Base-by-base conservation (phyloP, 2,329 filamentous ascomycete genomes). In the Arachnopeziza araneosa region DNA sequence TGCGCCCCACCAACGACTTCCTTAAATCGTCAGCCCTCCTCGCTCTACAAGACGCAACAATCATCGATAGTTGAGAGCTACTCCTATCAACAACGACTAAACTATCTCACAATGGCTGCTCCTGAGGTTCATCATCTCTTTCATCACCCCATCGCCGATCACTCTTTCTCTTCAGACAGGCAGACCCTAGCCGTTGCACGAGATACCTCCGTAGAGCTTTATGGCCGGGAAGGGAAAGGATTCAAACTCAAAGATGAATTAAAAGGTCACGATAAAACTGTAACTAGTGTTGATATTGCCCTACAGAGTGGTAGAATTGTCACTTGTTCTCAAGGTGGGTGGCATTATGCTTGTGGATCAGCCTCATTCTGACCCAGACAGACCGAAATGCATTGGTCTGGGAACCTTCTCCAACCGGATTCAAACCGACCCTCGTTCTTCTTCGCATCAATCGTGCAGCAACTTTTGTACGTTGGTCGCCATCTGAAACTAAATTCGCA, bases 351-450 rank as follows among this genome's bases (percentile, higher is more conserved):
- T 52, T 50, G 6, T 9, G 7, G 3, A 24, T 50, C 23, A 56
- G 60, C 23, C 50, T 48, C 53, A 44, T 52, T 57, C 55, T 60
- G 48, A 54, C 36, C 59, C 56, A 8, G 55, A 50, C 69, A 96
- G 95, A 99, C 76, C 90, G 95, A 69, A 99, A 99, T 76, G 95
- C 95, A 63, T 88, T 98, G 67, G 95, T 99, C 57, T 99, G 95
- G 95, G 95, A 99, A 73, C 91, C 90, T 22, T 93, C 91, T n/a
- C 84, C 90, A 1, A 83, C 85, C 50, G 93, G 93, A 59, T 99
- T 96, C 85, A 98, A 97, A 77, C 95, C 95, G 2, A 99, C 95
- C 0, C 85, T 99, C 57, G 95, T 99, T 21, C 88, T 99, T 62
- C 89, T 99, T 55, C 91, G 95, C 72, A 97, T 99, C 78, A 97